phyloP scores from a whole-genome alignment of 331 rosid genomes.

The Cucumis variabilis region DNA sequence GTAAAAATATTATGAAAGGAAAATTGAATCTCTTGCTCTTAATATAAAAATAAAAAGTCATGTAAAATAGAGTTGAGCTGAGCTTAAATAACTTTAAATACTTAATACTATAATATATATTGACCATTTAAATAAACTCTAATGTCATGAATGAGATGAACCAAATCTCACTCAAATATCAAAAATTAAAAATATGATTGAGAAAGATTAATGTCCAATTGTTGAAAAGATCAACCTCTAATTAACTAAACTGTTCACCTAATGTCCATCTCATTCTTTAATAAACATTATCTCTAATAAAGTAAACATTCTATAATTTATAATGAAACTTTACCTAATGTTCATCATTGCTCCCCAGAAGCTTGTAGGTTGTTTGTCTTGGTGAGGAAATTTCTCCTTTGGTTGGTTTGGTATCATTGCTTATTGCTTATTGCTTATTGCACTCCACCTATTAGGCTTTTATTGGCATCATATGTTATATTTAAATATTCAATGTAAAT shows the following conservation, averaged over 20 bases:
- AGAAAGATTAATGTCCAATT: not conserved
- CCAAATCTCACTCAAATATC: too few species aligned
- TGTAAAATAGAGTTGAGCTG: too few species aligned
- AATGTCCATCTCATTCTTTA: not conserved
- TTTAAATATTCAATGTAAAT: too few species aligned
- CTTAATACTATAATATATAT: too few species aligned
- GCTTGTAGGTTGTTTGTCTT: slow-evolving; percentile 1
- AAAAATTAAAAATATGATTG: not conserved
- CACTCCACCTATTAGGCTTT: not conserved
- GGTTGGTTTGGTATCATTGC: not conserved
- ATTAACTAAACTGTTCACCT: not conserved
- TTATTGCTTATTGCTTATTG: not conserved
- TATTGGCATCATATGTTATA: too few species aligned
- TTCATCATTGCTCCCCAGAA: not conserved
- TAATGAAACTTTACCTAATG: not conserved
- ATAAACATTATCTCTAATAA: not conserved
- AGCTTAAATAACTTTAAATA: too few species aligned
- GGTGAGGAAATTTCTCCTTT: not conserved
- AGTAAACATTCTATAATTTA: not conserved
- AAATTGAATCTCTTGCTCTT: too few species aligned
- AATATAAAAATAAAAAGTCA: too few species aligned
- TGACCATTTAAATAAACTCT: not conserved
- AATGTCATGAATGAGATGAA: too few species aligned
- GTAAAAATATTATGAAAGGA: too few species aligned
- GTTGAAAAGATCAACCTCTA: not conserved